Evolutionary conservation across 2,329 filamentous ascomycete species (phyloP), one percentile per base, ranked within the genome.

Genomic region (Colletotrichum ledebouriae): DNA sequence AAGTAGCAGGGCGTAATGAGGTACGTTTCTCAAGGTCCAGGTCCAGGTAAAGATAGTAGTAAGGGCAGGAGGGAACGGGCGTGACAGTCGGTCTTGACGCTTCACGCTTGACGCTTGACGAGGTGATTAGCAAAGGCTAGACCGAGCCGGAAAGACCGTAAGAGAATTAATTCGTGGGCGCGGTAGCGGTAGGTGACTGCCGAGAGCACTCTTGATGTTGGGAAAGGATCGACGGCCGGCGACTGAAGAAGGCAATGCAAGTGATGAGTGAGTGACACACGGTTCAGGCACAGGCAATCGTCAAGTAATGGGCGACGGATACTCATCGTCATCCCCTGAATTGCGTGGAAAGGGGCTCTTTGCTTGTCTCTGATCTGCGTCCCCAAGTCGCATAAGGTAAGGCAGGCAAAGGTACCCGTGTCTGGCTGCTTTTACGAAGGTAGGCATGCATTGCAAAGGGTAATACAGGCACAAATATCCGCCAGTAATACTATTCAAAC

Each of bases 161-260:
- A 42, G 47, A 49, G 44, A 49, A 34, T 13, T 39, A 49, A 34
- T 13, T 39, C 15, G 52, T 55, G 17, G 41, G 15, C 41, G n/a
- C 2, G 22, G 22, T 22, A 22, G 39, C 42, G 29, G 20, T 49
- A 57, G 44, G 25, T 44, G 22, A 44, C 22, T 64, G 39, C 53
- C 47, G 53, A 61, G 49, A 64, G 39, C 37, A 53, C 50, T 42
- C 39, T 29, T 50, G 33, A 41, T 37, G 47, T 58, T 55, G 60
- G 65, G 25, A 52, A 39, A 49, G 49, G 61, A 68, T 68, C 65
- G 61, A 50, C 55, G 46, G 46, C 42, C 33, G 20, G 52, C 34
- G n/a, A 37, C 15, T 41, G 33, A 33, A 55, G 39, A 39, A 39
- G 34, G 33, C n/a, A 55, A n/a, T 49, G 46, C 10, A 15, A 29